Evolutionary conservation across 1,139 yeast species (phyloP).

Genomic region (Candida buenavistaensis): DNA sequence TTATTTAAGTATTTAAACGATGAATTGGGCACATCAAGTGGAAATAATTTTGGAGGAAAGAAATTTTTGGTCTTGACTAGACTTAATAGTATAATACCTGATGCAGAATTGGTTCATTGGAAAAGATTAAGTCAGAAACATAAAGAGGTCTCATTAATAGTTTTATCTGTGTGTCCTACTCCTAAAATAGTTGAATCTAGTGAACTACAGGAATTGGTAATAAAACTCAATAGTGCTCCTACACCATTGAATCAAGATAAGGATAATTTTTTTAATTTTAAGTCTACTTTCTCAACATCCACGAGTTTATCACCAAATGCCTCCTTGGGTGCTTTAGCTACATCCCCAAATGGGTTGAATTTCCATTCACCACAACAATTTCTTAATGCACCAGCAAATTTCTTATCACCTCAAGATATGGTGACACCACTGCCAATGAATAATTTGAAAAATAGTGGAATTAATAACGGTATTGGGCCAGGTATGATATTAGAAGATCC

Average conservation of each 20-base stretch:
- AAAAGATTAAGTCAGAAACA: constrained; percentile 61
- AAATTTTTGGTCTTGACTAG: constrained; percentile 68
- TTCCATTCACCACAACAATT: constrained; percentile 45
- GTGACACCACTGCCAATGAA: constrained; percentile 13
- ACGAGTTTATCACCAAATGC: constrained; percentile 25
- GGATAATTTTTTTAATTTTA: constrained; percentile 18
- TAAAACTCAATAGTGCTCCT: neutral
- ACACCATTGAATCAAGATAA: constrained; percentile 9
- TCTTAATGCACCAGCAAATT: constrained; percentile 32
- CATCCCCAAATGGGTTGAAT: constrained; percentile 34
- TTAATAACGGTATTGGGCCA: constrained; percentile 18
- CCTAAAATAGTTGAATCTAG: constrained; percentile 53
- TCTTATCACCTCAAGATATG: constrained; percentile 35
- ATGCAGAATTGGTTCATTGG: constrained; percentile 79
- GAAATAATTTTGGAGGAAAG: constrained; percentile 43
- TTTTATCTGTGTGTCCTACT: constrained; percentile 67
- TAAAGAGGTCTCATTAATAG: constrained; percentile 65
- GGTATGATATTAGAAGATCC: constrained; percentile 49
- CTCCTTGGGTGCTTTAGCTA: constrained; percentile 29
- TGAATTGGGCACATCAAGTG: constrained; percentile 32
- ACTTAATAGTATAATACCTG: constrained; percentile 70
- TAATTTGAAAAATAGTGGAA: neutral
- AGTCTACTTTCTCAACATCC: constrained; percentile 19
- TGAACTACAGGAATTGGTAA: constrained; percentile 3
- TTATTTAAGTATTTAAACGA: constrained; percentile 39